Conservation (phyloP, 257 asterid species). For the Orobanche coerulescens region DNA sequence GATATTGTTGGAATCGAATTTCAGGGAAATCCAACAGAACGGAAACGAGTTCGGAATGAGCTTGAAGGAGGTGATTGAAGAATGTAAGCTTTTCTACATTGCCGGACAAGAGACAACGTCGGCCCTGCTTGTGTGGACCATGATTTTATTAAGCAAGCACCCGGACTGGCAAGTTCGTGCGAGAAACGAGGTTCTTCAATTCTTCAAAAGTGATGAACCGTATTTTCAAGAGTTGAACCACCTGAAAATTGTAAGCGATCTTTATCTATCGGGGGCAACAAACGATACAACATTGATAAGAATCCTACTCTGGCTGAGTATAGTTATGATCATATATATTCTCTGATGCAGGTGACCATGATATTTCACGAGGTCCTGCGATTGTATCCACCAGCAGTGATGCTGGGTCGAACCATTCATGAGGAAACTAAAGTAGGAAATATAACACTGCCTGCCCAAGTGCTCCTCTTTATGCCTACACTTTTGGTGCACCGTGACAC, state of each 20-base stretch:
- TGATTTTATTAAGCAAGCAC: constrained; percentile 30
- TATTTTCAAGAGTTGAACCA: constrained; percentile 22
- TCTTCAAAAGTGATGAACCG: constrained; percentile 20
- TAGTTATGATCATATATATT: not conserved
- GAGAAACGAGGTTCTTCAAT: constrained; percentile 36
- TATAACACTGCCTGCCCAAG: constrained; percentile 25
- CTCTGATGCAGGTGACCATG: constrained; percentile 35
- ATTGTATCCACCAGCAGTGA: constrained; percentile 29
- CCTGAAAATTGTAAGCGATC: constrained; percentile 29
- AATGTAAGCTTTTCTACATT: constrained; percentile 41
- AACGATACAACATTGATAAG: too few relatives aligned
- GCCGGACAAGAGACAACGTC: constrained; percentile 50
- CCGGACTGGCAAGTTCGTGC: constrained; percentile 35
- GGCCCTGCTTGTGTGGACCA: constrained; percentile 33
- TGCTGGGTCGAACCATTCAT: not conserved
- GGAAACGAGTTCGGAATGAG: constrained; percentile 32
- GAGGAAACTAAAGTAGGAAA: constrained; percentile 25
- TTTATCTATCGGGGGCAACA: not conserved
- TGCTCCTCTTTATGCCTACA: constrained; percentile 23
- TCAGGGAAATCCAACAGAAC: constrained; percentile 24
- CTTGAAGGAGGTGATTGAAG: constrained; percentile 33
- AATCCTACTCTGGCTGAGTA: too few relatives aligned
- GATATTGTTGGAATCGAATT: constrained; percentile 27
- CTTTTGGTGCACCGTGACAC: constrained; percentile 34
- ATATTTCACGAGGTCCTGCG: constrained; percentile 41